Percentiles rank a stretch among this genome's conserved stretches.
phyloP scores from a whole-genome alignment of 306 rosid species.

The Cercis canadensis region DNA sequence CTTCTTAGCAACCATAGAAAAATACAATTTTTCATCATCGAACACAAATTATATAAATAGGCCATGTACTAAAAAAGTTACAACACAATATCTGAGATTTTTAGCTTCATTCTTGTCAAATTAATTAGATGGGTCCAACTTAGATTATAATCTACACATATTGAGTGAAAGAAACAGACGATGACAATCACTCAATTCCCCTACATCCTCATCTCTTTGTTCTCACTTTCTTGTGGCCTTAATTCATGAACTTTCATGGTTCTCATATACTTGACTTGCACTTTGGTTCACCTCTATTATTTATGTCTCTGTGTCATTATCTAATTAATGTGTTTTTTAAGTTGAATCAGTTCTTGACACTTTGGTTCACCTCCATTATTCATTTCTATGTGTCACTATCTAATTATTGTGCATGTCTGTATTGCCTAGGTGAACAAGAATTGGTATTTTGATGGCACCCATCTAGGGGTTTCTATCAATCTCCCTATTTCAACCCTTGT shows the following conservation, averaged over 20 bases:
- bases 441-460: constrained; percentile 3
- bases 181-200: constrained; percentile 1
- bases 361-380: not conserved
- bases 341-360: not conserved
- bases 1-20: no score
- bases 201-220: not conserved
- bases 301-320: no score
- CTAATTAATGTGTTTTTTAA: not conserved
- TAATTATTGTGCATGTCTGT: not conserved
- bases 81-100: not conserved
- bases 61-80: no score
- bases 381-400: no score
- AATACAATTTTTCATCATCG: no score
- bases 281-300: not conserved
- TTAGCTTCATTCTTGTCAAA: not conserved
- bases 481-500: no score
- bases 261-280: no score
- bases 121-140: not conserved
- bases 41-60: no score
- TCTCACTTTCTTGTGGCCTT: not conserved
- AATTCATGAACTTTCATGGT: not conserved
- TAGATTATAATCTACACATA: not conserved
- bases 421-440: not conserved
- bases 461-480: constrained; percentile 8
- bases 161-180: not conserved